Evolutionary conservation across 371 early-diverging fungal genomes (phyloP).

Genomic region (Zopfochytrium polystomum): DNA sequence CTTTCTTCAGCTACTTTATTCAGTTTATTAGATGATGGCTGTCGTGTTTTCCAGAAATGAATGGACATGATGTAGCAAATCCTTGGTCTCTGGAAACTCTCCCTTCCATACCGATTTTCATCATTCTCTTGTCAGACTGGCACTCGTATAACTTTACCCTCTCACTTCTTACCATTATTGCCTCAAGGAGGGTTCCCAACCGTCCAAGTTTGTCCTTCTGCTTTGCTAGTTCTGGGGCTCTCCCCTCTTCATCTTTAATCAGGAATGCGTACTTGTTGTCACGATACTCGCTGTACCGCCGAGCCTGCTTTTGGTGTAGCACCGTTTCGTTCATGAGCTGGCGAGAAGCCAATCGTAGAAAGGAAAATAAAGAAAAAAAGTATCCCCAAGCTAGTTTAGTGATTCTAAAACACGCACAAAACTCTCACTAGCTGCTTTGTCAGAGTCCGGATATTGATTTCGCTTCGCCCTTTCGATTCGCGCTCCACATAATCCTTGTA

Average conservation of each 20-base stretch:
- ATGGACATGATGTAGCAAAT: no score
- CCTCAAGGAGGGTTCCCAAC: constrained; percentile 25
- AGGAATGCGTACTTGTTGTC: constrained; percentile 41
- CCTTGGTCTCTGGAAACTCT: no score
- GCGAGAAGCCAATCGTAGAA: neutral
- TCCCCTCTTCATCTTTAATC: constrained; percentile 24
- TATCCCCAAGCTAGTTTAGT: neutral
- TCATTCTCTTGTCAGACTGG: no score
- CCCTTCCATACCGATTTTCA: no score
- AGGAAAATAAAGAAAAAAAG: neutral
- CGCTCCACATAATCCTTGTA: constrained; percentile 22
- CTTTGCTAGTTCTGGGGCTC: constrained; percentile 30
- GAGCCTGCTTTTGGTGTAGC: constrained; percentile 39
- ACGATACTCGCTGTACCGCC: constrained; percentile 38
- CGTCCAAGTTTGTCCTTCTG: constrained; percentile 20
- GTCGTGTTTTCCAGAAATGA: no score
- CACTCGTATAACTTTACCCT: no score
- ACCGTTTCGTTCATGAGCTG: constrained; percentile 39
- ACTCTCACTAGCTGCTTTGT: constrained; percentile 30
- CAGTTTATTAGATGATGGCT: no score
- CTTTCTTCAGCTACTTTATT: no score
- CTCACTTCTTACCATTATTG: constrained; percentile 27
- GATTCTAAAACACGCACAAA: neutral
- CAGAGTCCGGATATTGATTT: constrained; percentile 24
- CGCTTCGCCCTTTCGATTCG: constrained; percentile 25